A percentile compares a stretch with the other conserved stretches of the same genome.
Conservation (phyloP, 306 rosid species). For the Cucumis melo region DNA sequence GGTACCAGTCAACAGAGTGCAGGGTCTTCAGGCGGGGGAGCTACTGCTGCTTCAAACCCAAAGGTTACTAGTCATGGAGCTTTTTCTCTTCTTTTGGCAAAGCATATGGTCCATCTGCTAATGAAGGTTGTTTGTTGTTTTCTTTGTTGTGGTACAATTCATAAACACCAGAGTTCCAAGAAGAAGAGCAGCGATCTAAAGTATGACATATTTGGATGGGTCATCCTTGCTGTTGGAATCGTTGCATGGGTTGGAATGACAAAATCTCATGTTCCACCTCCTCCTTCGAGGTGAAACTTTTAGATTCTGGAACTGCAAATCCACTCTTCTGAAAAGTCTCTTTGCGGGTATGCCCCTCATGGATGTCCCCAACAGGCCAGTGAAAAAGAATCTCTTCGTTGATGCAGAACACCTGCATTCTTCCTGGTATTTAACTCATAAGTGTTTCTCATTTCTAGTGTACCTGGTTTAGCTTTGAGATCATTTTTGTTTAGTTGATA, state of each 20-base stretch:
- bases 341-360: slow-evolving; percentile 11
- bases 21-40: slow-evolving; percentile 24
- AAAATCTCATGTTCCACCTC: slow-evolving; percentile 51
- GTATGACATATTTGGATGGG: slow-evolving; percentile 78
- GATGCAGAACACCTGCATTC: not conserved
- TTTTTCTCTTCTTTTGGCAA: not conserved
- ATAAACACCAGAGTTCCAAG: slow-evolving; percentile 37
- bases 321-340: not conserved
- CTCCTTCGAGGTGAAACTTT: slow-evolving; percentile 44
- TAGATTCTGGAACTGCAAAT: not conserved
- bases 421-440: not conserved
- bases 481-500: not conserved
- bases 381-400: not conserved
- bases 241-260: slow-evolving; percentile 68
- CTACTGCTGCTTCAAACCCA: slow-evolving; percentile 37
- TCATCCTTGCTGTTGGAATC: slow-evolving; percentile 60
- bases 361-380: not conserved
- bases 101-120: not conserved
- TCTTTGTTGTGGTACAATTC: not conserved
- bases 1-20: slow-evolving; percentile 38
- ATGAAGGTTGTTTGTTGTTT: not conserved
- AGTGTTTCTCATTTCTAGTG: not conserved
- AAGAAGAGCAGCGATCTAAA: slow-evolving; percentile 45
- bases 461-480: not conserved
- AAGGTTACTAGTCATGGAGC: slow-evolving; percentile 28